Conservation (phyloP, 2,329 filamentous ascomycete genomes). For the Magnaporthiopsis rhizophila region DNA sequence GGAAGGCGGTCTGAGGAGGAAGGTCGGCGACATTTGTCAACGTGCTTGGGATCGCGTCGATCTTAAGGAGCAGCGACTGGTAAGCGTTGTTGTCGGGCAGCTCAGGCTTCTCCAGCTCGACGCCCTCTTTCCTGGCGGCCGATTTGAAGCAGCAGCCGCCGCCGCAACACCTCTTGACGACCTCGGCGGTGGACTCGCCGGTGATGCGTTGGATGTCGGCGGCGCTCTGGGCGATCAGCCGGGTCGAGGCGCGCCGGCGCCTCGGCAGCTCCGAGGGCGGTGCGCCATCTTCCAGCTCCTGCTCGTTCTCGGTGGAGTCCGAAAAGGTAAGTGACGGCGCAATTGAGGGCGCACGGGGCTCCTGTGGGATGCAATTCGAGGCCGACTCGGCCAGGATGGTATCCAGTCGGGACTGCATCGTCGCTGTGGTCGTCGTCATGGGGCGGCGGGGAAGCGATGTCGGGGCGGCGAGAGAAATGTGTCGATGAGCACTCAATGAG, state of each 20-base stretch:
- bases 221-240: slow-evolving; percentile 56
- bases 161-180: slow-evolving; percentile 56
- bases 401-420: slow-evolving; percentile 28
- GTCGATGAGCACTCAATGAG: not conserved
- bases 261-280: slow-evolving; percentile 25
- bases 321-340: slow-evolving; percentile 57
- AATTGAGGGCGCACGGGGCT: slow-evolving; percentile 38
- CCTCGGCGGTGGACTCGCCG: slow-evolving; percentile 53
- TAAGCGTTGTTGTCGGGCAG: slow-evolving; percentile 80
- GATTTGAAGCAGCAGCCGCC: slow-evolving; percentile 54
- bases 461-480: not conserved
- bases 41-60: slow-evolving; percentile 65
- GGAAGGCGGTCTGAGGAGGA: slow-evolving; percentile 66
- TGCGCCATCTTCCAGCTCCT: slow-evolving; percentile 36
- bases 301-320: slow-evolving; percentile 48
- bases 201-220: slow-evolving; percentile 56
- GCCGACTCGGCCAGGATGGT: slow-evolving; percentile 32
- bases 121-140: slow-evolving; percentile 31
- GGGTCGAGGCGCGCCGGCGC: slow-evolving; percentile 59
- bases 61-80: slow-evolving; percentile 65
- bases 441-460: not conserved
- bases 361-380: slow-evolving; percentile 34
- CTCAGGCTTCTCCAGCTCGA: slow-evolving; percentile 44
- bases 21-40: slow-evolving; percentile 65
- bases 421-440: slow-evolving; percentile 21